Base-by-base conservation (phyloP, 2,329 filamentous ascomycete genomes). In the Aspergillus candidus region DNA sequence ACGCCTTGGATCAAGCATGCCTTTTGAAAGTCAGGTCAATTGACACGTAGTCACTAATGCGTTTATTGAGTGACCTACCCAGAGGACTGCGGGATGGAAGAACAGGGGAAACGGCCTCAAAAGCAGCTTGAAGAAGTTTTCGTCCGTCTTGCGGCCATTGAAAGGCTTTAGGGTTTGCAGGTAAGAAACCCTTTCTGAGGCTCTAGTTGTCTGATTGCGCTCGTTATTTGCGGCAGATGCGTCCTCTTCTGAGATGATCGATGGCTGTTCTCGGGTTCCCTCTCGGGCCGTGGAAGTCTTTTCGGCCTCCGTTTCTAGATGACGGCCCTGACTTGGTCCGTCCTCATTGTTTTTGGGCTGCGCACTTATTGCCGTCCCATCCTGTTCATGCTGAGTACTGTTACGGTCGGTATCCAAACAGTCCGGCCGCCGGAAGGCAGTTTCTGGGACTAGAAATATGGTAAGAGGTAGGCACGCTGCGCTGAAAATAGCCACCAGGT, bases 401-500 rank as follows among this genome's bases (percentile, higher is more conserved):
- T 67, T 67, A 32, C 81, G 77, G 59, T 93, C 87, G 1, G 80
- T 85, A 55, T 93, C 87, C 39, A 91, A 73, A 31, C 72, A 66
- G 3, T 74, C 68, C 6, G 85, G 78, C 22, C 90, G 78, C 31
- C 75, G 74, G 61, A 81, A 96, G 1, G 88, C 82, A 0, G 87
- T 94, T 67, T 96, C 91, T 0, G 91, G 91, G 38, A 87, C 87
- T 52, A 90, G 80, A 52, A 94, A 77, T 48, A 93, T 71, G 14
- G 95, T 71, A 10, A 84, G 69, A 0, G 88, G 82, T 4, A 96
- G 69, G 43, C 83, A 79, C 5, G 72, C 74, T 4, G 75, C 87
- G 35, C 82, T 77, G 67, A 95, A 94, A 53, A 96, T 95, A 47
- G 88, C 80, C 11, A 94, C 80, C 34, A 96, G 78, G 65, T 90